These are phyloP conservation scores for Cetradonia linearis DNA, from an alignment of 495 filamentous ascomycete genomes.

Conservation along the genomic window DNA sequence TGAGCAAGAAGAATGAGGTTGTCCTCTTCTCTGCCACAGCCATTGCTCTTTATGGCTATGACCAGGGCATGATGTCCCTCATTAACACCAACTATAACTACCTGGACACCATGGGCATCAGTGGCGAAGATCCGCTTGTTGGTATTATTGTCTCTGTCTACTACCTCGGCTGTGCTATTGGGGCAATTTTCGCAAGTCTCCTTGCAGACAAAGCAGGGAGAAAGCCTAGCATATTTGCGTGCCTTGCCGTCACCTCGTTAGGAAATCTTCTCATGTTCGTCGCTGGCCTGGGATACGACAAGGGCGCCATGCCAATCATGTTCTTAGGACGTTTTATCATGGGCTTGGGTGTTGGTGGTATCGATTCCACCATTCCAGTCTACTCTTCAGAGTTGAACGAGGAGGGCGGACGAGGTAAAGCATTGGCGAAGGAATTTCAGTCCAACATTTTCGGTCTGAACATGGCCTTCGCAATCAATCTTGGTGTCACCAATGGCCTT, in stretches of 20 bases:
- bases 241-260: slow-evolving; percentile 37
- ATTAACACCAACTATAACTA: slow-evolving; percentile 50
- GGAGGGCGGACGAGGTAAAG: slow-evolving; percentile 40
- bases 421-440: slow-evolving; percentile 48
- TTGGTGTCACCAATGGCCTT: slow-evolving; percentile 30
- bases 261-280: slow-evolving; percentile 49
- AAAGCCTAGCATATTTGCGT: slow-evolving; percentile 40
- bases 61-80: slow-evolving; percentile 48
- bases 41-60: slow-evolving; percentile 51
- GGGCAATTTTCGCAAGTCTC: slow-evolving; percentile 41
- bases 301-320: slow-evolving; percentile 39
- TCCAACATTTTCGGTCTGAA: slow-evolving; percentile 48
- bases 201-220: slow-evolving; percentile 41
- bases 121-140: slow-evolving; percentile 36
- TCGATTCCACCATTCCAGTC: slow-evolving; percentile 47
- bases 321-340: slow-evolving; percentile 43
- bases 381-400: slow-evolving; percentile 44
- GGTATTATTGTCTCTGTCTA: slow-evolving; percentile 51
- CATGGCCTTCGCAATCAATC: slow-evolving; percentile 43
- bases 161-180: slow-evolving; percentile 46
- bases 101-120: slow-evolving; percentile 45
- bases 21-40: slow-evolving; percentile 45
- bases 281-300: slow-evolving; percentile 35
- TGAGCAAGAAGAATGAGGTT: slow-evolving; percentile 36
- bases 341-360: slow-evolving; percentile 47